Evolutionary conservation across 345 rosid species (phyloP).

Genomic region (Brassica rapa): DNA sequence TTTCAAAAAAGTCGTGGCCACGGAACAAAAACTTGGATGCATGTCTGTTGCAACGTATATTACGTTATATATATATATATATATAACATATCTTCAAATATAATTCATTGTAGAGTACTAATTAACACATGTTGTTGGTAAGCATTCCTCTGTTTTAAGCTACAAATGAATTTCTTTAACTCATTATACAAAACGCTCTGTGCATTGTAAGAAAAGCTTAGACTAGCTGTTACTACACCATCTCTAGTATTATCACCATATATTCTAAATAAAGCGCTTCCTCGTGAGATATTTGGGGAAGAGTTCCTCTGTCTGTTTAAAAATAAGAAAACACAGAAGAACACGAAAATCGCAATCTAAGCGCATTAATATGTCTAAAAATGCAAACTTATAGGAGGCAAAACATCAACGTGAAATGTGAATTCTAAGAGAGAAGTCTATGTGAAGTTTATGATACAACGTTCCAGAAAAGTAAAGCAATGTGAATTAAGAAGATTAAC

Average conservation of each 20-base stretch:
- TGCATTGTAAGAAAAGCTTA: neutral
- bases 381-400: neutral
- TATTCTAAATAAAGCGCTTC: neutral
- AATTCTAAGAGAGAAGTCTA: neutral
- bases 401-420: conserved; percentile 6
- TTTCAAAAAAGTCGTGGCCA: neutral
- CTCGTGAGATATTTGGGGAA: neutral
- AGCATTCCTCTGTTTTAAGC: conserved; percentile 5
- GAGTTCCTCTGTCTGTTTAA: neutral
- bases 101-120: neutral
- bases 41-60: conserved; percentile 27
- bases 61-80: neutral
- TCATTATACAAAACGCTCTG: neutral
- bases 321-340: neutral
- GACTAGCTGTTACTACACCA: neutral
- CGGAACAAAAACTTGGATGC: conserved; percentile 22
- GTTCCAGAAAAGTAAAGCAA: neutral
- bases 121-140: neutral
- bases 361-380: neutral
- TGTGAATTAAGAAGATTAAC: neutral
- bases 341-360: neutral
- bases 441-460: neutral
- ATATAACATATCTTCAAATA: conserved; percentile 22
- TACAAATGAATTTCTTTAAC: neutral
- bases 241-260: neutral